Base-by-base conservation (phyloP, 2,329 filamentous ascomycete genomes). In the Colletotrichum coccodes region DNA sequence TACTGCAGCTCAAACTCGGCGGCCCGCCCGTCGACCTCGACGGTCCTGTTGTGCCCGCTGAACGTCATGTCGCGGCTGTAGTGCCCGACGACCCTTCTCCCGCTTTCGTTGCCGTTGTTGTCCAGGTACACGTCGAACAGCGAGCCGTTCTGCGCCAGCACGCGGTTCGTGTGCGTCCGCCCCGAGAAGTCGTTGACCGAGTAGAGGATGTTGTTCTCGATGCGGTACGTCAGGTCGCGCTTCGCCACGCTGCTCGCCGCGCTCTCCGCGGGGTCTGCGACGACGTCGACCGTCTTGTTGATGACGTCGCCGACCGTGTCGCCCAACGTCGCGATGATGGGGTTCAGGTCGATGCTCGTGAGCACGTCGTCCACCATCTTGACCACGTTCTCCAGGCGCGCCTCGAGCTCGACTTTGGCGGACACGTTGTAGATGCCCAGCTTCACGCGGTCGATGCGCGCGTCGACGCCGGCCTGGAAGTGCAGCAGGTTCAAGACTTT, bases 401-500 rank as follows among this genome's bases (percentile, higher is more conserved):
- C 88, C 73, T 90, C 88, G 3, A 90, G 84, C 63, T 86, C 80
- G 32, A 90, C 87, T 74, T 85, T 86, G 34, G 88, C 88, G 34
- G 80, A 85, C 64, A 90, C 84, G 70, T 90, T 87, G 74, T 89
- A 83, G 73, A 90, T 90, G 18, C 79, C 79, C 12, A 90, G 80
- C 47, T 81, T 77, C 50, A 91, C 88, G 56, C 85, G 81, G 72
- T 89, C 85, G 78, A 90, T 87, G 58, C 82, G 85, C 3, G 86
- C 82, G 74, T 88, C 86, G 42, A 91, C 88, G 52, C 88, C 89
- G 2, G 89, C 89, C 72, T 85, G 89, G 82, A 90, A 89, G 64
- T 84, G 79, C 50, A 90, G 83, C 50, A 90, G 81, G 70, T 85
- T 83, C 46, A 90, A 81, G 11, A 90, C 87, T 75, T 89, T 84